Evolutionary conservation across 345 rosid species (phyloP).

Genomic region (Combretum micranthum): DNA sequence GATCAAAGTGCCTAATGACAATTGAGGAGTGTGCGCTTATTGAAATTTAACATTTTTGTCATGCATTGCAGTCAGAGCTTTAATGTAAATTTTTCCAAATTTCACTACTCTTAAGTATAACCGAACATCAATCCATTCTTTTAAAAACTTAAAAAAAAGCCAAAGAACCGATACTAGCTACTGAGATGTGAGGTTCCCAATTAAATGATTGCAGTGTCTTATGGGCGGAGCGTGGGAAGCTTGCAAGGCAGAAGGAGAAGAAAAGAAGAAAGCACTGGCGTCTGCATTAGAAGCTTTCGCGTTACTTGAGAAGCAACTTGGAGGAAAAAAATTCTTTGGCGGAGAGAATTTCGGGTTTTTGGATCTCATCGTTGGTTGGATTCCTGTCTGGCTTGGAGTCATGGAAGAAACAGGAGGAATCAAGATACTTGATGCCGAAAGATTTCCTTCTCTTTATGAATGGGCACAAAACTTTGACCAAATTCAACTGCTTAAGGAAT

Average conservation of each 20-base stretch:
- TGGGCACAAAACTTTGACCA: no score
- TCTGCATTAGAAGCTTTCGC: constrained; percentile 15
- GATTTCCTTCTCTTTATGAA: not conserved
- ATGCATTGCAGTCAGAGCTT: no score
- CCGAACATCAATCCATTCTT: no score
- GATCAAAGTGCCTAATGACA: no score
- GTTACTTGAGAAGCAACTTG: constrained; percentile 23
- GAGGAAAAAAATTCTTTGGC: constrained; percentile 29
- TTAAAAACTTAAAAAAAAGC: no score
- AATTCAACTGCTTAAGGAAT: no score
- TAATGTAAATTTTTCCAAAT: no score
- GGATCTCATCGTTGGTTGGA: constrained; percentile 16
- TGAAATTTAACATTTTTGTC: no score
- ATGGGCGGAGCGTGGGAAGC: constrained; percentile 13
- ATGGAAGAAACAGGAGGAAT: not conserved
- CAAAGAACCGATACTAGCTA: no score
- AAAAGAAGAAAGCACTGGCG: constrained; percentile 21
- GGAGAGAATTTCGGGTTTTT: constrained; percentile 27
- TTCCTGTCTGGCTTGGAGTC: not conserved
- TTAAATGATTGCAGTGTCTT: no score
- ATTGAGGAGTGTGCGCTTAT: no score
- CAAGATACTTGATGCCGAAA: not conserved
- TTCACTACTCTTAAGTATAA: no score
- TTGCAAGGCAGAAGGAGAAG: constrained; percentile 19
- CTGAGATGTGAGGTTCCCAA: not conserved